Percentiles rank a stretch among this genome's conserved stretches.
Evolutionary conservation across 2,329 filamentous ascomycete species (phyloP).

Genomic region (Penicillium sp.): DNA sequence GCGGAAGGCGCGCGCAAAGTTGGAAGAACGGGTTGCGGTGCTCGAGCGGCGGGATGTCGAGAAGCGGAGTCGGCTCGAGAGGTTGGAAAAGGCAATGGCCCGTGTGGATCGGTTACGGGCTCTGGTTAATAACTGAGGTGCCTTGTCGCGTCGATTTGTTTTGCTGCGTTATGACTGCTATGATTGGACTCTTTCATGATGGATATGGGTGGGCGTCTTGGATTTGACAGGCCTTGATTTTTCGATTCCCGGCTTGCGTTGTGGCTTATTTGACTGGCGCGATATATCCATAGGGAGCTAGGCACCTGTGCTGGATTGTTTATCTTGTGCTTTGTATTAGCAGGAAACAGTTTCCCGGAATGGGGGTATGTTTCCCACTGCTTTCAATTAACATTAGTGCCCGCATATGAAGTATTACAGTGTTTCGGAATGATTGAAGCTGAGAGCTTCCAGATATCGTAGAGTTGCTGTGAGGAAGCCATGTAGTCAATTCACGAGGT

Average conservation of each 20-base stretch:
- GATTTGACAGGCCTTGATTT: not conserved
- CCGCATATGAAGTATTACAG: not conserved
- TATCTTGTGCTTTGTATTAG: not conserved
- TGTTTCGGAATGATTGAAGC: not conserved
- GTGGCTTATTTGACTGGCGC: constrained; percentile 11
- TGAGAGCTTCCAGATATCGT: too few relatives aligned
- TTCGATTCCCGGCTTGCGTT: constrained; percentile 14
- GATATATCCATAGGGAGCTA: not conserved
- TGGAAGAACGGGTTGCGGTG: constrained; percentile 48
- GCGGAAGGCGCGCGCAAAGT: constrained; percentile 55
- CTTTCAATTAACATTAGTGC: not conserved
- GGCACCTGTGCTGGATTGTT: not conserved
- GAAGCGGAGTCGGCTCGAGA: constrained; percentile 52
- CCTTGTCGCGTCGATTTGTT: not conserved
- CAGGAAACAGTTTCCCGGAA: not conserved
- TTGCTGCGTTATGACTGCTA: constrained; percentile 14
- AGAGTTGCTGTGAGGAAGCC: too few relatives aligned
- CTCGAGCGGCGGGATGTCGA: constrained; percentile 48
- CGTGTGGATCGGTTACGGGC: constrained; percentile 58
- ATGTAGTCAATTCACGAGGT: not conserved
- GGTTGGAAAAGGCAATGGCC: constrained; percentile 56
- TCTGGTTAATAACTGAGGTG: constrained; percentile 44
- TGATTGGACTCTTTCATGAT: constrained; percentile 4
- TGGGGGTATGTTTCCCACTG: not conserved
- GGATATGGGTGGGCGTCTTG: constrained; percentile 9